phyloP scores from a whole-genome alignment of 1,284 basidiomycete species.

The Ustilago hordei region DNA sequence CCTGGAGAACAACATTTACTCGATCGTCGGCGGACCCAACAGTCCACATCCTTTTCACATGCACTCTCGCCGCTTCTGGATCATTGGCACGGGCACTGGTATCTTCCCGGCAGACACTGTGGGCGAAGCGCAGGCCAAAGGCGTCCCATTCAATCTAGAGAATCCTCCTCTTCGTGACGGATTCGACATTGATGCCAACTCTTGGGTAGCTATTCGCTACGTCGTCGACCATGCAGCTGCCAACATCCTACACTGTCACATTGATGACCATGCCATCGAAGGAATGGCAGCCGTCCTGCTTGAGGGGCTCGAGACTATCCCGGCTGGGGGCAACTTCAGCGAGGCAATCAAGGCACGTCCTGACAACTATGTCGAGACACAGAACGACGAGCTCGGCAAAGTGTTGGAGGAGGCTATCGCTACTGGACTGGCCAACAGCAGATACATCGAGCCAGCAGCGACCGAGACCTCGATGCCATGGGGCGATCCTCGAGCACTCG shows the following conservation, averaged over 20 bases:
- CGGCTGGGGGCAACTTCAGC: constrained; percentile 45
- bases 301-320: constrained; percentile 52
- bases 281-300: constrained; percentile 56
- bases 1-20: constrained; percentile 53
- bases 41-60: constrained; percentile 58
- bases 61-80: constrained; percentile 54
- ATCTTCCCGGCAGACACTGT: constrained; percentile 46
- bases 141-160: constrained; percentile 35
- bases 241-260: constrained; percentile 56
- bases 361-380: constrained; percentile 28
- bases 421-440: constrained; percentile 19
- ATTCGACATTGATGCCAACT: constrained; percentile 50
- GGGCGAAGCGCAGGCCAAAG: constrained; percentile 28
- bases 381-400: constrained; percentile 39
- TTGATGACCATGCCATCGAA: constrained; percentile 53
- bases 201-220: constrained; percentile 55
- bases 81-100: constrained; percentile 43
- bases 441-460: constrained; percentile 31
- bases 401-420: constrained; percentile 26
- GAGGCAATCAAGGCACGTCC: constrained; percentile 30
- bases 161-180: constrained; percentile 53
- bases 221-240: constrained; percentile 47
- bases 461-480: constrained; percentile 42
- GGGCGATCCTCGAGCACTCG: constrained; percentile 47
- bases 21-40: constrained; percentile 53